Evolutionary conservation across 495 filamentous ascomycete species (phyloP), one percentile per base, ranked within the genome.

Genomic region (Tuber calosporum): DNA sequence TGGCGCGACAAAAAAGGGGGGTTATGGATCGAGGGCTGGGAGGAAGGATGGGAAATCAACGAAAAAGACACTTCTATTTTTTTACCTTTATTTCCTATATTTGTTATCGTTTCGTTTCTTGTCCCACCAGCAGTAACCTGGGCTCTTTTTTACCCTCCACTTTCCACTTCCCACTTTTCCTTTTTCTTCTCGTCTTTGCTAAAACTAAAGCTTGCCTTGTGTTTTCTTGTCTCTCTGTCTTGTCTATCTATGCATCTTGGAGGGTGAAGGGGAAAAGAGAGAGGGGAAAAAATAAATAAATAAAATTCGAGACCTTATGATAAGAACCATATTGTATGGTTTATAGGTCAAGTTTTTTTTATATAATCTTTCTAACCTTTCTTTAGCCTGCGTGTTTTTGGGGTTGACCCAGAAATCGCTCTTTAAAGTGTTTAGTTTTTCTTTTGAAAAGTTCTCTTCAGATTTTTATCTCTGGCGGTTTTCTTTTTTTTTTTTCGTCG

Each of bases 221-320:
- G 73, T 66, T 74, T 78, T 68, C 69, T 68, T 69, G 45, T 69
- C 69, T 69, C 69, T 37, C 66, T 22, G 42, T 67, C 40, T 22
- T 39, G 22, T 74, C 43, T 68, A 39, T 77, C 22, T 73, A 41
- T 26, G 70, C 38, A 48, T 45, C 34, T 72, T 20, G 45, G 39
- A 13, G 69, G 68, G 68, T 69, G 48, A 17, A 4, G 48, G 11
- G 48, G n/a, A 58, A 58, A 26, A 15, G n/a, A 30, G 15, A 15
- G 48, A 26, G 4, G 11, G 26, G 13, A 17, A 30, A 58, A 58
- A 45, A 0, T 7, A 9, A 22, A 26, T 22, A 45, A 30, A 58
- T 1, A 11, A 2, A 13, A n/a, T 58, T 9, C n/a, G 11, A 26
- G 48, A 26, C 48, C 9, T 58, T 58, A 26, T 22, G 43, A 45